Conservation (phyloP, 2,329 filamentous ascomycete genomes). For the Fusarium siculi region DNA sequence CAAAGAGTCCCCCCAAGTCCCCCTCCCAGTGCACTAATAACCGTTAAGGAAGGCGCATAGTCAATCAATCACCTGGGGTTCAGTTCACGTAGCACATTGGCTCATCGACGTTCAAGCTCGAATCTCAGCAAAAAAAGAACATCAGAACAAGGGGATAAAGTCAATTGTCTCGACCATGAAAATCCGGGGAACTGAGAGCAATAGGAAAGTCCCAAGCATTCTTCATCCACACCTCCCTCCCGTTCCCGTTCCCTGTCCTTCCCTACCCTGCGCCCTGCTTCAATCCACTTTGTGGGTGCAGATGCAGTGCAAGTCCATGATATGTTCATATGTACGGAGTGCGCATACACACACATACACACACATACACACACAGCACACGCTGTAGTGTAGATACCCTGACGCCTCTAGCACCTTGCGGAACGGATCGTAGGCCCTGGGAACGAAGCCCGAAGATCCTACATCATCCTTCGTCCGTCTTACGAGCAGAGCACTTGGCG, state of each 20-base stretch:
- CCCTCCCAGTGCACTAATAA: slow-evolving; percentile 5
- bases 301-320: slow-evolving; percentile 6
- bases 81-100: background rate
- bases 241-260: background rate
- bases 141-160: slow-evolving; percentile 9
- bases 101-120: slow-evolving; percentile 12
- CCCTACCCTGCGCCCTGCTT: background rate
- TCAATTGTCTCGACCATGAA: slow-evolving; percentile 26
- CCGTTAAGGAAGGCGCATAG: slow-evolving; percentile 31
- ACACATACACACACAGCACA: background rate
- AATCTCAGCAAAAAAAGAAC: slow-evolving; percentile 1
- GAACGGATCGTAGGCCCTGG: slow-evolving; percentile 31
- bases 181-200: slow-evolving; percentile 37
- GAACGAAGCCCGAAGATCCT: slow-evolving; percentile 28
- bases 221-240: slow-evolving; percentile 20
- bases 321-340: background rate
- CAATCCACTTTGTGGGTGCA: slow-evolving; percentile 30
- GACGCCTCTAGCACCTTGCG: background rate
- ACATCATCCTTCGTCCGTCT: background rate
- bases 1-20: background rate
- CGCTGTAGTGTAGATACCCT: background rate
- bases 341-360: background rate
- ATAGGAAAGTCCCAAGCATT: slow-evolving; percentile 19
- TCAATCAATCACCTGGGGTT: slow-evolving; percentile 29
- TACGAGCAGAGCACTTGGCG: background rate